A percentile compares a stretch with the other conserved stretches of the same genome.
Conservation (phyloP, 2,329 filamentous ascomycete genomes). For the Aspergillus oerlinghausenensis region DNA sequence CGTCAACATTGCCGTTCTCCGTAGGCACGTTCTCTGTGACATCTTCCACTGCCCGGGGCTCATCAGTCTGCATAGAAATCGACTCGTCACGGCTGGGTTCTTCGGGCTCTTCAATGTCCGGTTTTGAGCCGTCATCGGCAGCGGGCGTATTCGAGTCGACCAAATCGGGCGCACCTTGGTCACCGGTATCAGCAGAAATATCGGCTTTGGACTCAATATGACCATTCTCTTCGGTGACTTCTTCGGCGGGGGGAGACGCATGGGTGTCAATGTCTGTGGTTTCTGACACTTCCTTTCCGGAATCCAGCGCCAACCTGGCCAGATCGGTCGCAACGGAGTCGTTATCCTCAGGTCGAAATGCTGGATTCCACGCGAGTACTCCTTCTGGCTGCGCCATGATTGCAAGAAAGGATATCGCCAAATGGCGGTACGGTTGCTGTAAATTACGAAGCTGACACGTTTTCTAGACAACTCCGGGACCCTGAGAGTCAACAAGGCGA, state of each 20-base stretch:
- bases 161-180: constrained; percentile 6
- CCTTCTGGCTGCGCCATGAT: constrained; percentile 22
- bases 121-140: neutral
- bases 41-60: neutral
- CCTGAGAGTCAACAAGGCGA: constrained; percentile 20
- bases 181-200: constrained; percentile 11
- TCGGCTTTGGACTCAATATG: neutral
- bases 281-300: neutral
- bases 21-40: neutral
- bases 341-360: constrained; percentile 44
- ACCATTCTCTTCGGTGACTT: neutral
- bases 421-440: constrained; percentile 9
- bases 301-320: constrained; percentile 12
- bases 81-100: neutral
- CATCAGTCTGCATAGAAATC: neutral
- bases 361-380: constrained; percentile 52
- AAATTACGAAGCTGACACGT: constrained; percentile 24
- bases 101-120: neutral
- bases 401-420: constrained; percentile 5
- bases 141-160: neutral
- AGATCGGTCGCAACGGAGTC: constrained; percentile 8
- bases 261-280: neutral
- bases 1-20: neutral
- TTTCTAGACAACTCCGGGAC: constrained; percentile 15
- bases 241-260: neutral